phyloP scores from a whole-genome alignment of 169 alveolate species.

The Plasmodium ovale region DNA sequence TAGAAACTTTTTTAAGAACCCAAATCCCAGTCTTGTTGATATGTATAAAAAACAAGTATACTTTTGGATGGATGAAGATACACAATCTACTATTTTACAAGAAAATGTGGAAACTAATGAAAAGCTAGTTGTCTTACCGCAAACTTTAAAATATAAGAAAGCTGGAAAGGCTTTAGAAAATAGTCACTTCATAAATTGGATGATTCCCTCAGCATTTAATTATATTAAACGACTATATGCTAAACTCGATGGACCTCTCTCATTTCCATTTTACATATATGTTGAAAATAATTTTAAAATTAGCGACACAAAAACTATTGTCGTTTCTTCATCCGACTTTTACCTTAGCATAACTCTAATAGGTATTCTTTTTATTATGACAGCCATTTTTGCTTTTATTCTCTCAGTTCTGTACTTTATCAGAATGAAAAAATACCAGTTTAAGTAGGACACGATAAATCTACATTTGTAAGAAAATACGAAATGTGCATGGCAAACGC shows the following conservation, averaged over 20 bases:
- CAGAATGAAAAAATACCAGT: conserved; percentile 39
- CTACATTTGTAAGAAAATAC: neutral
- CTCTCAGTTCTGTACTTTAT: conserved; percentile 25
- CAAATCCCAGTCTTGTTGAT: neutral
- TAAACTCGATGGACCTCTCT: conserved; percentile 79
- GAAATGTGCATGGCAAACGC: too few relatives aligned
- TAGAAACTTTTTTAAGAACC: conserved; percentile 58
- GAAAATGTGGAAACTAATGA: conserved; percentile 62
- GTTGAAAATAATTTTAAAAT: conserved; percentile 73
- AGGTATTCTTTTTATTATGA: conserved; percentile 47
- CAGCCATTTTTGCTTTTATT: conserved; percentile 24
- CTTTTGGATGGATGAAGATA: conserved; percentile 63
- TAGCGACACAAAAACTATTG: conserved; percentile 28
- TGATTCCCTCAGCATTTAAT: conserved; percentile 86
- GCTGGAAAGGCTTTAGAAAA: conserved; percentile 87
- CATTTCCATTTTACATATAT: conserved; percentile 82
- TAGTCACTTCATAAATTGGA: conserved; percentile 89
- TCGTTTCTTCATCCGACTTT: conserved; percentile 20
- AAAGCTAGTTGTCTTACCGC: conserved; percentile 49
- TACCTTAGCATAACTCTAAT: conserved; percentile 19
- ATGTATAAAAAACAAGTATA: conserved; percentile 26
- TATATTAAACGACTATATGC: conserved; percentile 86
- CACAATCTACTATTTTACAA: conserved; percentile 23
- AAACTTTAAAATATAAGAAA: conserved; percentile 67
- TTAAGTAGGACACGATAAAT: conserved; percentile 3